These are phyloP conservation scores for Tricholoma flavovirens DNA, from an alignment of 768 basidiomycete genomes.

Conservation along the genomic window DNA sequence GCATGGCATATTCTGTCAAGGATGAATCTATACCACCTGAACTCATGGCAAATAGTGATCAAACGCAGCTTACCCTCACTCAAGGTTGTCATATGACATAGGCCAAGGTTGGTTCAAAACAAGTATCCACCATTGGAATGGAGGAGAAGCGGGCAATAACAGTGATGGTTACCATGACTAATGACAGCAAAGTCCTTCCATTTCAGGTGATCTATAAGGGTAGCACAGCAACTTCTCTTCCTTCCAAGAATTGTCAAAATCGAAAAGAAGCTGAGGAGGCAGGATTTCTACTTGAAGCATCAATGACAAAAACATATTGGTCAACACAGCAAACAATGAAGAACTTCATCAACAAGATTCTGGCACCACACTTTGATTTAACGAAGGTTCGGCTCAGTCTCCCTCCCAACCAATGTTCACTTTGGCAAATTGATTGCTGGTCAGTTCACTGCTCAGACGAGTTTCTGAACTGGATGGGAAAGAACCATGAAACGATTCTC, in stretches of 20 bases:
- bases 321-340: no score
- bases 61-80: slow-evolving; percentile 25
- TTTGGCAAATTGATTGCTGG: no score
- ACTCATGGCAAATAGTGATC: slow-evolving; percentile 31
- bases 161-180: slow-evolving; percentile 25
- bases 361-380: no score
- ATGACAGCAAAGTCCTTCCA: slow-evolving; percentile 26
- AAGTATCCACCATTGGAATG: slow-evolving; percentile 27
- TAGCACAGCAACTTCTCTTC: slow-evolving; percentile 14
- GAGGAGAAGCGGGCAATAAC: slow-evolving; percentile 41
- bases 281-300: background rate
- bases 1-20: slow-evolving; percentile 13
- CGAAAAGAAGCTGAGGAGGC: background rate
- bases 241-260: background rate
- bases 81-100: slow-evolving; percentile 25
- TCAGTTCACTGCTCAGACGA: no score
- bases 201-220: slow-evolving; percentile 31
- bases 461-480: no score
- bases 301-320: no score
- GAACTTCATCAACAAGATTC: no score
- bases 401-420: no score
- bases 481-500: no score
- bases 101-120: slow-evolving; percentile 23
- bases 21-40: slow-evolving; percentile 20
- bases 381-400: no score